Evolutionary conservation across 257 asterid genomes (phyloP).

Genomic region (Plantago elongata): DNA sequence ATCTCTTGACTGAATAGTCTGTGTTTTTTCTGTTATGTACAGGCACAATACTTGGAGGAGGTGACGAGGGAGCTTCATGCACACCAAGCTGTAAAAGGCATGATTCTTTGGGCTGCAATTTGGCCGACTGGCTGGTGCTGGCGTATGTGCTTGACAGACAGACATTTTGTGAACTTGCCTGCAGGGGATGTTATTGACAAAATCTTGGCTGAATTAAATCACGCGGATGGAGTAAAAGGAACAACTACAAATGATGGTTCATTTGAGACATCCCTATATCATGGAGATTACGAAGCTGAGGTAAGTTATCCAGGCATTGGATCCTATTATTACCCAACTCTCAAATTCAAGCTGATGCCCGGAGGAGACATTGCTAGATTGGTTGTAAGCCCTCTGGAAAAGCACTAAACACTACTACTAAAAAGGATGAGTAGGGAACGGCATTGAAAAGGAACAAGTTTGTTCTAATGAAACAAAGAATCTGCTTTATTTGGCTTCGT

Average conservation of each 20-base stretch:
- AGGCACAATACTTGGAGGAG: conserved; percentile 21
- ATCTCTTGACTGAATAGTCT: too few species aligned
- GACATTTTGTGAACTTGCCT: conserved; percentile 28
- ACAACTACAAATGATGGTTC: conserved; percentile 20
- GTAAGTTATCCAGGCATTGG: neutral
- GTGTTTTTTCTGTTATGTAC: neutral
- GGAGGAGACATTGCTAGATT: neutral
- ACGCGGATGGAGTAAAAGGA: conserved; percentile 16
- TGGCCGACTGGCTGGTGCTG: conserved; percentile 16
- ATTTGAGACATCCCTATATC: conserved; percentile 27
- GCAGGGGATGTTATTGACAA: conserved; percentile 34
- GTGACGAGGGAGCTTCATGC: conserved; percentile 24
- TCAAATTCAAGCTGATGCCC: conserved; percentile 7
- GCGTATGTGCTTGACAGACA: conserved; percentile 34
- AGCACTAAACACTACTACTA: neutral
- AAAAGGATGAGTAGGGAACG: neutral
- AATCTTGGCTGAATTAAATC: conserved; percentile 20
- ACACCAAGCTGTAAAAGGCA: conserved; percentile 24
- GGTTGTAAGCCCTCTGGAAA: neutral
- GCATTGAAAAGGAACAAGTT: too few species aligned
- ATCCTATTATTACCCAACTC: neutral
- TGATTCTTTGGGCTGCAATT: conserved; percentile 31
- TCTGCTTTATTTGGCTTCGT: too few species aligned
- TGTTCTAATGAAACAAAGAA: too few species aligned
- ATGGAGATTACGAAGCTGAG: conserved; percentile 30